Percentiles rank a stretch among this genome's conserved stretches.
phyloP scores from a whole-genome alignment of 2,329 filamentous ascomycete species.

The Chaetomiaceae sp. region DNA sequence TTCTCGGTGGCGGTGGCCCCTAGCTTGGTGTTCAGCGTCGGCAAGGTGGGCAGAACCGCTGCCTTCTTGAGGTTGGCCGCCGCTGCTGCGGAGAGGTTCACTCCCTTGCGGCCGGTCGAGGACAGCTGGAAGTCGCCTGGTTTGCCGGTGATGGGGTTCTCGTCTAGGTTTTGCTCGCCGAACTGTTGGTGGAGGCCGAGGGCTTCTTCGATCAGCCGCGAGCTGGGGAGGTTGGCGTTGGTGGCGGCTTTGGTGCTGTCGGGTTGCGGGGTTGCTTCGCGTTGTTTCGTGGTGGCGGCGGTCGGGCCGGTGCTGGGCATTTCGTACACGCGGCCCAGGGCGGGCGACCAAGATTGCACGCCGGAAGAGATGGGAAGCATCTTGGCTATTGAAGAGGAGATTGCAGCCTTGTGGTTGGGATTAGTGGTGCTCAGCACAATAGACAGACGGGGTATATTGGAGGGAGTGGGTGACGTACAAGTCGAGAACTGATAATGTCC shows the following conservation, averaged over 20 bases:
- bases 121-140: conserved; percentile 62
- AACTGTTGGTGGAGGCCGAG: conserved; percentile 53
- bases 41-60: conserved; percentile 27
- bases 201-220: conserved; percentile 51
- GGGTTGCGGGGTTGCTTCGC: conserved; percentile 45
- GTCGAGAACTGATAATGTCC: conserved; percentile 54
- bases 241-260: conserved; percentile 31
- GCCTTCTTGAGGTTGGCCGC: conserved; percentile 30
- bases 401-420: conserved; percentile 40
- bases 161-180: conserved; percentile 62
- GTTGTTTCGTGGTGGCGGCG: conserved; percentile 32
- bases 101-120: conserved; percentile 52
- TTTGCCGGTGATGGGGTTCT: conserved; percentile 62
- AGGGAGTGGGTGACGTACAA: conserved; percentile 41
- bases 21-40: conserved; percentile 39
- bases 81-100: conserved; percentile 8
- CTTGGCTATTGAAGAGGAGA: conserved; percentile 51
- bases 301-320: conserved; percentile 30
- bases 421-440: neutral
- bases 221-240: conserved; percentile 35
- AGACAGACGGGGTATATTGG: neutral
- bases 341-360: conserved; percentile 51
- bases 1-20: conserved; percentile 30
- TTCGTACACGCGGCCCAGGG: conserved; percentile 49
- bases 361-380: conserved; percentile 47